These are phyloP conservation scores for Solanum dulcamara DNA, from an alignment of 257 asterid genomes.

Conservation along the genomic window DNA sequence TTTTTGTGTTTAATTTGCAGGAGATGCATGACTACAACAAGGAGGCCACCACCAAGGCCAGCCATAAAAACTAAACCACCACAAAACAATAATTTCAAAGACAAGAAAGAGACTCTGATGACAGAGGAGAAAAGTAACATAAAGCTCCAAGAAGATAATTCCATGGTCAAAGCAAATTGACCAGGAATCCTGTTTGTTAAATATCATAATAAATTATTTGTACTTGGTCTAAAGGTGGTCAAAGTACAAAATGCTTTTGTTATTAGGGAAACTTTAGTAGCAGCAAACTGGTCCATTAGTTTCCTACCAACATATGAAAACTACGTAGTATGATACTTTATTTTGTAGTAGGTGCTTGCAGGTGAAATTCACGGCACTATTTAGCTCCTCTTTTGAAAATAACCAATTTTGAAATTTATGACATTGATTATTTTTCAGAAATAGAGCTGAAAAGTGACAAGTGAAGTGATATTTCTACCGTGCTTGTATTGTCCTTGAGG, in stretches of 20 bases:
- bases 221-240: background rate
- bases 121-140: background rate
- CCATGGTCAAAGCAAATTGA: background rate
- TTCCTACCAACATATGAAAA: background rate
- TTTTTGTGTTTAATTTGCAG: background rate
- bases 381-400: background rate
- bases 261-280: background rate
- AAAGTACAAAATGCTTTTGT: background rate
- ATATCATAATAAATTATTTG: background rate
- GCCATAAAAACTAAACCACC: background rate
- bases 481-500: background rate
- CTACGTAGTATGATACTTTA: background rate
- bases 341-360: background rate
- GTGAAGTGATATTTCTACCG: background rate
- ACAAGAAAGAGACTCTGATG: background rate
- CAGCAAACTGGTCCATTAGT: background rate
- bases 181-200: background rate
- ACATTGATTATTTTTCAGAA: background rate
- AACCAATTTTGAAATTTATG: background rate
- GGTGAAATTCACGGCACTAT: background rate
- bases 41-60: background rate
- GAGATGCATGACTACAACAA: background rate
- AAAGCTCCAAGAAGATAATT: background rate
- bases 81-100: background rate
- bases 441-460: background rate